Evolutionary conservation across 2,329 filamentous ascomycete genomes (phyloP).

Genomic region (Pseudocercospora fuligena): DNA sequence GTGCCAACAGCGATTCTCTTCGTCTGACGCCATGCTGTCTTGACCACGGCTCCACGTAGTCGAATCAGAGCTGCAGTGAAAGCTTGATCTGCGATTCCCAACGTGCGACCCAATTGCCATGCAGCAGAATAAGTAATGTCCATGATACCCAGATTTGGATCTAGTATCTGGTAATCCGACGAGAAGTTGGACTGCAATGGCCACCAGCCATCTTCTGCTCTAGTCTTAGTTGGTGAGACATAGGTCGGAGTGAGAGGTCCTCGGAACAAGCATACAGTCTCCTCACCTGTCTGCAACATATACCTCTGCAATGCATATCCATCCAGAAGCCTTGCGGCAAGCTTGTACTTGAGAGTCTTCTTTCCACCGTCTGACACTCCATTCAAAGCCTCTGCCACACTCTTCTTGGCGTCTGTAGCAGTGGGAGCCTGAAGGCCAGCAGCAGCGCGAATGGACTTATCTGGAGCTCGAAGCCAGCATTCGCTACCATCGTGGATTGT

Average conservation of each 20-base stretch:
- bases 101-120: conserved; percentile 12
- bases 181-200: neutral
- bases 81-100: conserved; percentile 10
- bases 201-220: neutral
- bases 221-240: neutral
- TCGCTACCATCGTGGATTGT: conserved; percentile 4
- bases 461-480: conserved; percentile 14
- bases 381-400: neutral
- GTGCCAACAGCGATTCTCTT: conserved; percentile 1
- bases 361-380: neutral
- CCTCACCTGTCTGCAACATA: conserved; percentile 10
- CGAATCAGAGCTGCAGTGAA: conserved; percentile 7
- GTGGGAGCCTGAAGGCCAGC: neutral
- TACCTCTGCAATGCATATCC: conserved; percentile 11
- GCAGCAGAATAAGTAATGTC: conserved; percentile 13
- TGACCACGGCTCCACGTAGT: neutral
- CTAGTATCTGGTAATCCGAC: conserved; percentile 7
- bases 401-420: neutral
- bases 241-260: conserved; percentile 3
- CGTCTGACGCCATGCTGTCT: neutral
- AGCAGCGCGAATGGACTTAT: neutral
- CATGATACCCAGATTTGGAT: conserved; percentile 7
- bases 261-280: neutral
- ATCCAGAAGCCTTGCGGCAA: conserved; percentile 4
- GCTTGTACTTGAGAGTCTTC: neutral